phyloP scores from a whole-genome alignment of 2,329 filamentous ascomycete species.

The Exophiala dermatitidis region DNA sequence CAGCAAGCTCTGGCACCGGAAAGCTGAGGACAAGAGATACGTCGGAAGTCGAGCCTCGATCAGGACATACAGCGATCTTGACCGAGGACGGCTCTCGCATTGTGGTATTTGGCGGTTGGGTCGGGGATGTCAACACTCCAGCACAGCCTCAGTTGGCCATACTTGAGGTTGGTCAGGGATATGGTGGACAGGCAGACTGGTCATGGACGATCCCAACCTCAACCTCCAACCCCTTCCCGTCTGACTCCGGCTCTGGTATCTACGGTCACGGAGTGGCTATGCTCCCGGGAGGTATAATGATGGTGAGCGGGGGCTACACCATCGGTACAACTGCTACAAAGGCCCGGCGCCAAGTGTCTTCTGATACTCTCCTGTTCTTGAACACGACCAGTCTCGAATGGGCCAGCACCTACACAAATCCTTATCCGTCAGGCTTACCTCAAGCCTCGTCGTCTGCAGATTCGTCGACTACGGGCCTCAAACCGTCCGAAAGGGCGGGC shows the following conservation, averaged over 20 bases:
- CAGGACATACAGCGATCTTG: slow-evolving; percentile 79
- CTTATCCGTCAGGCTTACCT: slow-evolving; percentile 28
- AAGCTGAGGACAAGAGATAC: slow-evolving; percentile 41
- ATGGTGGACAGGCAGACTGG: slow-evolving; percentile 48
- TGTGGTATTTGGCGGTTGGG: slow-evolving; percentile 83
- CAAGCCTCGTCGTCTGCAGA: slow-evolving; percentile 27
- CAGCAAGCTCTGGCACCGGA: slow-evolving; percentile 38
- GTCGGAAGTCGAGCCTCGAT: slow-evolving; percentile 65
- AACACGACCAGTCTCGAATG: slow-evolving; percentile 56
- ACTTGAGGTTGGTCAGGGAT: slow-evolving; percentile 66
- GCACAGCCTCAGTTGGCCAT: slow-evolving; percentile 76
- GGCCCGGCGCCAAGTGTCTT: slow-evolving; percentile 28
- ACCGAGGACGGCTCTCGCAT: slow-evolving; percentile 71
- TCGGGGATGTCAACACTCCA: slow-evolving; percentile 67
- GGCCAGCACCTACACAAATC: slow-evolving; percentile 51
- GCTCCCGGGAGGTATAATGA: slow-evolving; percentile 55
- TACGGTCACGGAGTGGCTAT: slow-evolving; percentile 57
- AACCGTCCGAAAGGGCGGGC: slow-evolving; percentile 45
- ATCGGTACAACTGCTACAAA: slow-evolving; percentile 40
- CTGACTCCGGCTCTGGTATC: slow-evolving; percentile 46
- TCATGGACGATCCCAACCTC: slow-evolving; percentile 37
- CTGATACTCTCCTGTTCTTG: slow-evolving; percentile 46
- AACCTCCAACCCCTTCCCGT: slow-evolving; percentile 36
- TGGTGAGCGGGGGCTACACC: slow-evolving; percentile 53
- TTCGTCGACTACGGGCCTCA: slow-evolving; percentile 19